Base-by-base conservation (phyloP, 2,329 filamentous ascomycete species). In the Fusarium marasasianum region DNA sequence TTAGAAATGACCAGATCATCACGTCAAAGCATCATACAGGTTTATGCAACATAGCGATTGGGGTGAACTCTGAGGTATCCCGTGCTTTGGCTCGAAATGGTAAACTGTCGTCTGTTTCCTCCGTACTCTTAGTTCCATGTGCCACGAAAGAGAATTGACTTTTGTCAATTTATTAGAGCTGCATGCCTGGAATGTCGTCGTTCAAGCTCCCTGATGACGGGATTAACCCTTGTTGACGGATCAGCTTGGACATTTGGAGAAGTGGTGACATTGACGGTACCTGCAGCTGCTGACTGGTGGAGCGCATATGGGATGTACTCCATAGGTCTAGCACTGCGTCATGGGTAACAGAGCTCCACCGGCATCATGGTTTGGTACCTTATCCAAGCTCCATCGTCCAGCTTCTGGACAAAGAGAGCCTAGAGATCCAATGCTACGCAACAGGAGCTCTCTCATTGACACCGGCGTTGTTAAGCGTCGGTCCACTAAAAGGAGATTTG, bases 1-100 rank as follows among this genome's bases (percentile, higher is more conserved):
- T 74, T 73, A 68, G 73, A 77, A 76, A 70, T 77, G 76, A 78
- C 76, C 76, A 77, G 74, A 77, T 77, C 65, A 78, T 78, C 76
- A 77, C 66, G 72, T 75, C 76, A 74, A 78, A 70, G 67, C 76
- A 78, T 74, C 72, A 77, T 74, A 66, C 70, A 73, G 64, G 61
- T 75, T 57, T 58, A 57, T 74, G 71, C 66, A 63, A 43, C 48
- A 22, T 58, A 66, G 69, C 63, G 33, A 35, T 35, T 35, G 33
- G 66, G 51, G 45, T 47, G 24, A 45, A 38, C 41, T 59, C 20
- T 24, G 26, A 35, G 47, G 47, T 43, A 37, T 53, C 50, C 33
- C n/a, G 33, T 26, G 26, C 31, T 24, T 37, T 44, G 43, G 58
- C 60, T 50, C 47, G 50, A 71, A 63, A 45, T 40, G 66, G 72